These are phyloP conservation scores for Aureobasidium leucospermi DNA, from an alignment of 2,329 filamentous ascomycete genomes.

Conservation along the genomic window DNA sequence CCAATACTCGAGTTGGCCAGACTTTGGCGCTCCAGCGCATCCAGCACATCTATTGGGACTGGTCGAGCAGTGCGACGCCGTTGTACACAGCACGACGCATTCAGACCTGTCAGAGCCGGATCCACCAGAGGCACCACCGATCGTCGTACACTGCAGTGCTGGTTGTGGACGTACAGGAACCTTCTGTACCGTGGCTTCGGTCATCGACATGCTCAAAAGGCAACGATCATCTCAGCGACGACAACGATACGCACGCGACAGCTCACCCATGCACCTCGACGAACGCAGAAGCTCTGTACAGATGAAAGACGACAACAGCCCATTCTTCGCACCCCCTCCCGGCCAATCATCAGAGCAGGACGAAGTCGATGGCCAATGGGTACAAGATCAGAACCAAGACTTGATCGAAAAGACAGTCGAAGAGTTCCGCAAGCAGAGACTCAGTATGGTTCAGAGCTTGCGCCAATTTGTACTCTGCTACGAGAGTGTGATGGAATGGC, in stretches of 20 bases:
- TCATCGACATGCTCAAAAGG: slow-evolving; percentile 94
- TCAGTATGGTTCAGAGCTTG: slow-evolving; percentile 95
- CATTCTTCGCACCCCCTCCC: slow-evolving; percentile 12
- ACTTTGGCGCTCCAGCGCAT: slow-evolving; percentile 88
- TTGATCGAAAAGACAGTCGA: slow-evolving; percentile 81
- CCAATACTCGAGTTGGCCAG: slow-evolving; percentile 94
- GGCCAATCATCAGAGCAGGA: slow-evolving; percentile 1
- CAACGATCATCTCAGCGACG: slow-evolving; percentile 46
- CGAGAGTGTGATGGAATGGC: slow-evolving; percentile 87
- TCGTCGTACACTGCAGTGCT: slow-evolving; percentile 91
- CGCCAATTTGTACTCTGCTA: slow-evolving; percentile 94
- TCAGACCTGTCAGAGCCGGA: slow-evolving; percentile 42
- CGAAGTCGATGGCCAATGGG: slow-evolving; percentile 47
- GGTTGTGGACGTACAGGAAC: slow-evolving; percentile 93
- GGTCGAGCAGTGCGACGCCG: slow-evolving; percentile 82
- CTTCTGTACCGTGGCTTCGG: slow-evolving; percentile 93
- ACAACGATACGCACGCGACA: slow-evolving; percentile 28
- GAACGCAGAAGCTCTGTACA: not conserved
- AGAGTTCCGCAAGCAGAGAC: slow-evolving; percentile 77
- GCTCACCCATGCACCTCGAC: slow-evolving; percentile 41
- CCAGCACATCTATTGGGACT: slow-evolving; percentile 79
- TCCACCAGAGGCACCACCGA: slow-evolving; percentile 51
- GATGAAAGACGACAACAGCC: slow-evolving; percentile 13
- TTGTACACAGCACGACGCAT: slow-evolving; percentile 43
- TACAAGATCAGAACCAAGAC: slow-evolving; percentile 65